Evolutionary conservation across 2,329 filamentous ascomycete species (phyloP).

Genomic region (Neospermospora avenae): DNA sequence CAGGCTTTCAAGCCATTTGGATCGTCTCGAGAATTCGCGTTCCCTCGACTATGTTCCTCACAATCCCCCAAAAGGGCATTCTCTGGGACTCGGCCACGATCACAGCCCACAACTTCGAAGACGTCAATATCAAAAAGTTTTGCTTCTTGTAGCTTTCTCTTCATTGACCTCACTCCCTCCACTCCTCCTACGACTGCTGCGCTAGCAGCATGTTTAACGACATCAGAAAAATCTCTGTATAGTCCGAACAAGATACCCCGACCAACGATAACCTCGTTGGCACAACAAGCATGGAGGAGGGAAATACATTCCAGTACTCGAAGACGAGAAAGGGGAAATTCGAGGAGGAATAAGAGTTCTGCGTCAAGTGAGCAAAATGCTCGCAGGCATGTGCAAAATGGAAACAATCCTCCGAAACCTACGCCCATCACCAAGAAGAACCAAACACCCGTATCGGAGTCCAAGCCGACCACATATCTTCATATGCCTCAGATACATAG

Average conservation of each 20-base stretch:
- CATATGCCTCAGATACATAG: slow-evolving; percentile 63
- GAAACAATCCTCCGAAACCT: slow-evolving; percentile 17
- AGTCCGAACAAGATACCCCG: slow-evolving; percentile 16
- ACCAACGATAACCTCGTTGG: slow-evolving; percentile 15
- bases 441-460: slow-evolving; percentile 26
- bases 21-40: slow-evolving; percentile 13
- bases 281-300: slow-evolving; percentile 29
- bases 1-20: slow-evolving; percentile 20
- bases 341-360: slow-evolving; percentile 34
- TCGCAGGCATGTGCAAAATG: slow-evolving; percentile 23
- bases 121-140: slow-evolving; percentile 45
- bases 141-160: slow-evolving; percentile 52
- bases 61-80: slow-evolving; percentile 19
- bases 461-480: slow-evolving; percentile 47
- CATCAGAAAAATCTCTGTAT: slow-evolving; percentile 26
- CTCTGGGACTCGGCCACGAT: slow-evolving; percentile 20
- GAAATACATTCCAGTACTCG: slow-evolving; percentile 31
- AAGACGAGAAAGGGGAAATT: slow-evolving; percentile 24
- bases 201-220: slow-evolving; percentile 22
- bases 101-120: slow-evolving; percentile 36
- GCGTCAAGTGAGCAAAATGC: slow-evolving; percentile 26
- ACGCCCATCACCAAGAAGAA: slow-evolving; percentile 15
- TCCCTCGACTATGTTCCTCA: slow-evolving; percentile 13
- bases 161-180: slow-evolving; percentile 44
- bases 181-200: slow-evolving; percentile 36